Evolutionary conservation across 2,329 filamentous ascomycete genomes (phyloP).

Genomic region (Aureobasidium sp.): DNA sequence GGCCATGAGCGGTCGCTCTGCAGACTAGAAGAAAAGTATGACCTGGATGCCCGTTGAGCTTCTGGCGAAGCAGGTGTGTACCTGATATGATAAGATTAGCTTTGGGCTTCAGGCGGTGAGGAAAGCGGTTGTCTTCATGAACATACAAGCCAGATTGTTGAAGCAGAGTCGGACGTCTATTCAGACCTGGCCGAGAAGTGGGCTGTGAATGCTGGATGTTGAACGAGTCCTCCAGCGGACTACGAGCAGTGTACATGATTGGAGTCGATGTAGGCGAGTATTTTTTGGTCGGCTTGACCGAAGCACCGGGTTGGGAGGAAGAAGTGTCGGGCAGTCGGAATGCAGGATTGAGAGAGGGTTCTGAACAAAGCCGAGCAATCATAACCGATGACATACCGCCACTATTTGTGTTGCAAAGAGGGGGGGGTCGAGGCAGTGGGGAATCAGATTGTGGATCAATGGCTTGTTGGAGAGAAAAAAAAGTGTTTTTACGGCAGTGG

Average conservation of each 20-base stretch:
- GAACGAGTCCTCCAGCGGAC: constrained; percentile 3
- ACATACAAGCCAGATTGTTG: constrained; percentile 8
- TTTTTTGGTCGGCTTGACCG: constrained; percentile 12
- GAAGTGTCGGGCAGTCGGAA: constrained; percentile 51
- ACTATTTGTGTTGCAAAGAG: constrained; percentile 7
- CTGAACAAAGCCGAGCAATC: constrained; percentile 12
- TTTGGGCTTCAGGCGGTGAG: background rate
- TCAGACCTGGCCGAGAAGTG: background rate
- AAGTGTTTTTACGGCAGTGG: constrained; percentile 8
- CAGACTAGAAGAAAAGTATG: constrained; percentile 1
- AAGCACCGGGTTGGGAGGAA: constrained; percentile 64
- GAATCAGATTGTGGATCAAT: constrained; percentile 9
- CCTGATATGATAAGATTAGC: constrained; percentile 10
- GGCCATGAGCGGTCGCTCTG: constrained; percentile 4
- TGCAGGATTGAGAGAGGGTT: constrained; percentile 13
- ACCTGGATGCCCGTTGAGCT: background rate
- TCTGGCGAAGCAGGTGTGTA: constrained; percentile 10
- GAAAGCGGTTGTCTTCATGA: background rate
- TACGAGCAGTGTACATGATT: constrained; percentile 9
- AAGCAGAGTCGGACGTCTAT: constrained; percentile 1
- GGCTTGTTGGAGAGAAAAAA: constrained; percentile 1
- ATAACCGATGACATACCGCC: constrained; percentile 15
- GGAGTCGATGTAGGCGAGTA: constrained; percentile 17
- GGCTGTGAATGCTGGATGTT: background rate
- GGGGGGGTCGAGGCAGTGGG: constrained; percentile 2